Evolutionary conservation across 192 early-diverging fungal genomes (phyloP).

Genomic region (Chytriomyces sp.): DNA sequence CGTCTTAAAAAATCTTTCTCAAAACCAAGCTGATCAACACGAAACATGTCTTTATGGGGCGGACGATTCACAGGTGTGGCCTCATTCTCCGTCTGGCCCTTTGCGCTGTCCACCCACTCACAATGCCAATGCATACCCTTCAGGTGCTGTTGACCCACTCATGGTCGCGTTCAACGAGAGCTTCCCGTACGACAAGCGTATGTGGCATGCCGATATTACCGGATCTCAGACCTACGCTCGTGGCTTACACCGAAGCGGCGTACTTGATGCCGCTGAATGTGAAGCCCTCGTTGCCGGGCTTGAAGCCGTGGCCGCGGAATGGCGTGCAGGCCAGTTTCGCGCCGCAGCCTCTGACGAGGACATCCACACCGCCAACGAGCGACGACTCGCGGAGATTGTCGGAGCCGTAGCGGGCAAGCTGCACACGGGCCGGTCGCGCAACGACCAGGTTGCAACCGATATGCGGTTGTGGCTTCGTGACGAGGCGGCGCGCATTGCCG

Average conservation of each 20-base stretch:
- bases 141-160: constrained; percentile 89
- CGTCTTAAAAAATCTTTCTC: too few species aligned
- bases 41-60: constrained; percentile 69
- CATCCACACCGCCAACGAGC: constrained; percentile 99
- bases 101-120: background rate
- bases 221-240: constrained; percentile 91
- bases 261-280: constrained; percentile 79
- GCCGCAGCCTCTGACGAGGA: constrained; percentile 80
- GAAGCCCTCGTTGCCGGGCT: constrained; percentile 77
- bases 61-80: constrained; percentile 69
- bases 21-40: background rate
- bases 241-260: constrained; percentile 71
- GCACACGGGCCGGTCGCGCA: constrained; percentile 68
- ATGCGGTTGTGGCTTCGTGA: constrained; percentile 93
- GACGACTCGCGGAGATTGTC: constrained; percentile 89
- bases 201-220: constrained; percentile 86
- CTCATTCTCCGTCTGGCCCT: background rate
- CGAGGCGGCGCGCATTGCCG: constrained; percentile 69
- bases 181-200: constrained; percentile 89
- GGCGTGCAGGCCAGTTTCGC: constrained; percentile 61
- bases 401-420: constrained; percentile 93
- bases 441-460: constrained; percentile 97
- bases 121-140: constrained; percentile 26
- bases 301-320: constrained; percentile 76
- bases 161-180: constrained; percentile 98